Evolutionary conservation across 768 basidiomycete species (phyloP), one percentile per base, ranked within the genome.

Genomic region (Harrya chromipes): DNA sequence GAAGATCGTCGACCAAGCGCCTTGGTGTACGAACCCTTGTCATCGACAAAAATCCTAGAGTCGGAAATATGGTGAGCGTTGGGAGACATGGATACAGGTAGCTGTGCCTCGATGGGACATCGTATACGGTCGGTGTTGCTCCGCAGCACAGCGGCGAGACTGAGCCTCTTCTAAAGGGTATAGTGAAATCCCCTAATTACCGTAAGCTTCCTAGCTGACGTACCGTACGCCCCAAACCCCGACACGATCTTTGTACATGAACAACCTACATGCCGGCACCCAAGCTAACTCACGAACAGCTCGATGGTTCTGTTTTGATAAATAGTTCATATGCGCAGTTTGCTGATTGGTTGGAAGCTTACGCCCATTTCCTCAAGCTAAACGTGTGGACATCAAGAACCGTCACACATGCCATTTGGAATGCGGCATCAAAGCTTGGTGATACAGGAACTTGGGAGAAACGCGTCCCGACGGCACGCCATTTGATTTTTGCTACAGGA

Each of bases 291-390:
- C 9, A 14, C 21, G 43, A 19, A 17, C 20, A n/a, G 2, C 27
- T 16, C 4, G 47, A 7, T 31, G 42, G 26, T 40, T 21, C 21
- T 23, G 19, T 43, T 31, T 13, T 44, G 47, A 43, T 26, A 12
- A 31, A 17, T 19, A 33, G 2, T 23, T 23, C 12, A n/a, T 41
- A 5, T 14, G 9, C 42, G 20, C 33, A 78, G 73, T 69, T 83
- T n/a, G 81, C 76, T 4, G 77, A 80, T 55, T 84, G 78, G 77
- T 65, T 82, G 3, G 79, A 84, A 59, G 65, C 64, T 8, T 84
- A 83, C 60, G 81, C 78, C 1, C 71, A 75, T 17, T 64, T 72
- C 4, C 68, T 82, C 43, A 82, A 83, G 47, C 58, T 84, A 16
- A 77, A 81, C 55, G 74, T 80, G 17, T 82, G 83, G 83, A 78